Conservation (phyloP, 2,329 filamentous ascomycete genomes). For the Hypoxylon sp. region DNA sequence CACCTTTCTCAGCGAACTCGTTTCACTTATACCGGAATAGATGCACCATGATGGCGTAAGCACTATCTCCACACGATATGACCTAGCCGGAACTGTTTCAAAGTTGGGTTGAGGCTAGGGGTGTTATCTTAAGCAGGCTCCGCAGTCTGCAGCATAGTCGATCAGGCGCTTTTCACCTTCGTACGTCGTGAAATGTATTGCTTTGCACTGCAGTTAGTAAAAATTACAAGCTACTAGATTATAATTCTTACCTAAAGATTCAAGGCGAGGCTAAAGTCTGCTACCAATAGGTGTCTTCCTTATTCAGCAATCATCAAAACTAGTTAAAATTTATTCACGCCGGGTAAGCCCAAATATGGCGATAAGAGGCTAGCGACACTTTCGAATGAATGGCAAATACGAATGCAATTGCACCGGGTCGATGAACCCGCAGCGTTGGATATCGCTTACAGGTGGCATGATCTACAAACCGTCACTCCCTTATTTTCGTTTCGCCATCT, state of each 20-base stretch:
- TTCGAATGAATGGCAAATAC: not conserved
- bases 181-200: not conserved
- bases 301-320: not conserved
- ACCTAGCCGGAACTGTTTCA: conserved; percentile 5
- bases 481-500: not conserved
- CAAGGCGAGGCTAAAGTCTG: not conserved
- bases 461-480: not conserved
- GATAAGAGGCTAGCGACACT: not conserved
- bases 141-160: not conserved
- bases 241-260: not conserved
- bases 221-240: not conserved
- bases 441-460: conserved; percentile 25
- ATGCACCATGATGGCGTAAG: conserved; percentile 16
- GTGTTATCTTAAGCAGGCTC: not conserved
- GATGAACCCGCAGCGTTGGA: conserved; percentile 2
- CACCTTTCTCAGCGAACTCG: conserved; percentile 7
- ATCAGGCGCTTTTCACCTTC: not conserved
- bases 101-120: not conserved
- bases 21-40: conserved; percentile 13
- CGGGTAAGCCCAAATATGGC: not conserved
- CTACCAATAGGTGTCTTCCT: not conserved
- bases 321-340: not conserved
- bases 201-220: not conserved
- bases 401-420: conserved; percentile 1
- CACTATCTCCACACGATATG: conserved; percentile 10